These are phyloP conservation scores for Elaeis guineensis DNA, from an alignment of 176 grass and related monocot genomes.

Conservation along the genomic window DNA sequence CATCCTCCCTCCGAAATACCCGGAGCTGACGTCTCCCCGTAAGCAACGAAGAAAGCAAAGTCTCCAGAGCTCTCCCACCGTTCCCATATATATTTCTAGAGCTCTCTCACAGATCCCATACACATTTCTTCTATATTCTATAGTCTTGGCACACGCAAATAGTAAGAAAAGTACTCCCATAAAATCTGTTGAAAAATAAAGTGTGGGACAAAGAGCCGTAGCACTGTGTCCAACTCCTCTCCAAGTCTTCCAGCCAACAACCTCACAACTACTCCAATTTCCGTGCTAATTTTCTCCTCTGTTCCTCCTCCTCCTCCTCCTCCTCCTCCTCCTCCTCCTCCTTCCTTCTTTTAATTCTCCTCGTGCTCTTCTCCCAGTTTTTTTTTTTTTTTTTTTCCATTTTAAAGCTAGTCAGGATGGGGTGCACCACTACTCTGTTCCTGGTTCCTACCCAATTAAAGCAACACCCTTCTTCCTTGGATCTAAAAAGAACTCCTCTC, in stretches of 20 bases:
- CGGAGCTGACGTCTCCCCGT: too few relatives aligned
- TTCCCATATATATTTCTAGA: too few relatives aligned
- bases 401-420: constrained; percentile 21
- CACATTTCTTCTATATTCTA: too few relatives aligned
- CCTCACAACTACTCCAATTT: constrained; percentile 1
- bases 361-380: background rate
- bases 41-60: too few relatives aligned
- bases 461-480: constrained; percentile 9
- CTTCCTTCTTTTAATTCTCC: background rate
- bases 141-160: too few relatives aligned
- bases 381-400: background rate
- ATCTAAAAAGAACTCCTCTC: constrained; percentile 11
- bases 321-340: background rate
- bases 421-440: constrained; percentile 31
- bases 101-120: too few relatives aligned
- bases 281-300: background rate
- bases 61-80: too few relatives aligned
- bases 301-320: background rate
- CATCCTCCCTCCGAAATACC: too few relatives aligned
- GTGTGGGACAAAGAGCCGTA: too few relatives aligned
- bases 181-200: too few relatives aligned
- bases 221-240: too few relatives aligned
- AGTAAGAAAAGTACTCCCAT: too few relatives aligned
- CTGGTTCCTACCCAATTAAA: constrained; percentile 45
- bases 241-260: background rate